A percentile compares a stretch with the other conserved stretches of the same genome.
These are phyloP conservation scores for Gillenia trifoliata DNA, from an alignment of 306 rosid genomes.

Conservation along the genomic window DNA sequence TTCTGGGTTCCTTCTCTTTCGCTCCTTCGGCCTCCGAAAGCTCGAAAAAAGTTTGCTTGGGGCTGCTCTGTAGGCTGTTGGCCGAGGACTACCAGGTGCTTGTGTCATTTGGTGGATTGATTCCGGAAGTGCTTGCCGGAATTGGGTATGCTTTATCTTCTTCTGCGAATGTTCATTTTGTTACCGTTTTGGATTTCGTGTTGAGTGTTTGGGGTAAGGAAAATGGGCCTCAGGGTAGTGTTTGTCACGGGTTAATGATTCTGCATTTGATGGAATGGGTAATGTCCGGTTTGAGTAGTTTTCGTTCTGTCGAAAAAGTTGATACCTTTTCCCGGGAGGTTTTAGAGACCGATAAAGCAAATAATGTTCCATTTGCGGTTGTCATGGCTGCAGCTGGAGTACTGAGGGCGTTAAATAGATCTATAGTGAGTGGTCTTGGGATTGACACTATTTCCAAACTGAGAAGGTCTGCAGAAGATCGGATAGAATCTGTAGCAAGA, in stretches of 20 bases:
- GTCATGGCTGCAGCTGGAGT: conserved; percentile 81
- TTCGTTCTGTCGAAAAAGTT: conserved; percentile 38
- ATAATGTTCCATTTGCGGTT: conserved; percentile 50
- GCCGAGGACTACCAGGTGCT: conserved; percentile 33
- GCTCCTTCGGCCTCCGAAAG: conserved; percentile 41
- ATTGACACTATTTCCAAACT: conserved; percentile 33
- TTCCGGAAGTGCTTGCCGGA: conserved; percentile 73
- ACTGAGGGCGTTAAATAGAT: conserved; percentile 46
- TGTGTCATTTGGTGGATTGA: conserved; percentile 31
- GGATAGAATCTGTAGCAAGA: conserved; percentile 47
- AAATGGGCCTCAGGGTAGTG: conserved; percentile 44
- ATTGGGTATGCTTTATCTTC: conserved; percentile 81
- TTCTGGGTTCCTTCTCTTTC: conserved; percentile 59
- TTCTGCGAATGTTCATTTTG: conserved; percentile 41
- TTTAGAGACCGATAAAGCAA: conserved; percentile 41
- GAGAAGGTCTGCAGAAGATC: conserved; percentile 43
- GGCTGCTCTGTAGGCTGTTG: conserved; percentile 38
- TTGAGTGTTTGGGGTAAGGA: conserved; percentile 61
- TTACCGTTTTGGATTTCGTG: conserved; percentile 45
- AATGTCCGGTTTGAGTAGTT: conserved; percentile 44
- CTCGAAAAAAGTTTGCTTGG: conserved; percentile 51
- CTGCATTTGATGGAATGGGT: conserved; percentile 80
- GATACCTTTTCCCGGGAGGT: conserved; percentile 26
- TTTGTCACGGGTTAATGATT: conserved; percentile 65
- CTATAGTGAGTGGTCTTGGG: conserved; percentile 29